Percentiles rank a stretch among this genome's conserved stretches.
Evolutionary conservation across 768 basidiomycete species (phyloP).

Genomic region (Fomitopsis serialis): DNA sequence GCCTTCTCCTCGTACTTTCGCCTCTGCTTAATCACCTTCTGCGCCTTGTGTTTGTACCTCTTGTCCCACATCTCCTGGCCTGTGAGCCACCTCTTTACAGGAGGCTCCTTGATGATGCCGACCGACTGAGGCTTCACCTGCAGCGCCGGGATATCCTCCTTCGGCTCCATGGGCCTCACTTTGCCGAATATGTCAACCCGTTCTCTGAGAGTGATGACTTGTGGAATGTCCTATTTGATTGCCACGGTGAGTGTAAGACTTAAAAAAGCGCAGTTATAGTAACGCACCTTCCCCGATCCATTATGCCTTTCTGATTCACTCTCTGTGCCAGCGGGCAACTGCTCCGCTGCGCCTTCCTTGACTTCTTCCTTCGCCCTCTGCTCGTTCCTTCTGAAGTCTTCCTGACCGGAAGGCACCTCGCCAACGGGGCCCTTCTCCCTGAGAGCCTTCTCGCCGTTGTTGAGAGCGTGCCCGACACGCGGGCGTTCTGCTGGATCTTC

Average conservation of each 20-base stretch:
- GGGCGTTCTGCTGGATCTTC: conserved; percentile 5
- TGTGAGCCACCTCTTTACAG: conserved; percentile 58
- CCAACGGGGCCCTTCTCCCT: background rate
- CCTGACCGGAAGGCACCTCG: conserved; percentile 16
- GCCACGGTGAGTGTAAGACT: background rate
- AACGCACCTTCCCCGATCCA: background rate
- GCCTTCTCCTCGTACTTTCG: conserved; percentile 41
- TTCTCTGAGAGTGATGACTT: conserved; percentile 59
- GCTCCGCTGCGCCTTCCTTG: conserved; percentile 19
- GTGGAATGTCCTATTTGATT: conserved; percentile 15
- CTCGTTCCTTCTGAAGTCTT: conserved; percentile 27
- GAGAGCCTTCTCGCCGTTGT: background rate
- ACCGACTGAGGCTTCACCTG: conserved; percentile 49
- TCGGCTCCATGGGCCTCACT: conserved; percentile 59
- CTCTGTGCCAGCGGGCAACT: conserved; percentile 3
- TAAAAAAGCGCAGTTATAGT: background rate
- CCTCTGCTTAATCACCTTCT: conserved; percentile 39
- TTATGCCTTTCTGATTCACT: background rate
- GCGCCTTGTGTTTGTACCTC: conserved; percentile 37
- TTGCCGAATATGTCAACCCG: conserved; percentile 60
- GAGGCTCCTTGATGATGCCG: conserved; percentile 70
- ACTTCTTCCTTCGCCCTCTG: conserved; percentile 23
- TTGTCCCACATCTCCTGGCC: conserved; percentile 62
- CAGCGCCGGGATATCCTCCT: conserved; percentile 47
- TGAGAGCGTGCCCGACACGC: background rate